These are phyloP conservation scores for Globisporangium nodosum DNA, from an alignment of 352 stramenopile genomes.

Conservation along the genomic window DNA sequence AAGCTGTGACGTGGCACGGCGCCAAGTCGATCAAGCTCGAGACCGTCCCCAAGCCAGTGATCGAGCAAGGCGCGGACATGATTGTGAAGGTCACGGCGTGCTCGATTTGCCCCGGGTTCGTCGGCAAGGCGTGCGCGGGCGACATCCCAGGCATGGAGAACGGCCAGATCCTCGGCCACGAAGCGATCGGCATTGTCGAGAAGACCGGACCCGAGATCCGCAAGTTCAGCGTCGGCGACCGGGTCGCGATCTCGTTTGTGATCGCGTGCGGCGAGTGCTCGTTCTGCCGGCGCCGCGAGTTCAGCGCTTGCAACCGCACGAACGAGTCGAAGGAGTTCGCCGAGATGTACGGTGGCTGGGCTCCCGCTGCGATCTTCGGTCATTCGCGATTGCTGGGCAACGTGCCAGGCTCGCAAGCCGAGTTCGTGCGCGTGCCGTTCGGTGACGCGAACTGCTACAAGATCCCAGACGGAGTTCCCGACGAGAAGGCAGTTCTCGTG, in stretches of 20 bases:
- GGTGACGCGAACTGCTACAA: conserved; percentile 68
- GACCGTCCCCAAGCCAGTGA: conserved; percentile 48
- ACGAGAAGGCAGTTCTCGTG: conserved; percentile 65
- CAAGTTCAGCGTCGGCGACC: conserved; percentile 55
- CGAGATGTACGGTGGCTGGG: conserved; percentile 57
- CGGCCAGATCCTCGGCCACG: conserved; percentile 60
- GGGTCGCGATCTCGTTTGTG: conserved; percentile 70
- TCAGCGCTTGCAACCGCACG: conserved; percentile 61
- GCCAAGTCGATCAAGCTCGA: conserved; percentile 46
- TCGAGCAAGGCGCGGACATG: conserved; percentile 43
- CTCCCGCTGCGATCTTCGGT: conserved; percentile 56
- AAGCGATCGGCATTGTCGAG: conserved; percentile 61
- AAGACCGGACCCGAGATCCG: conserved; percentile 39
- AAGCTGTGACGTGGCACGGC: conserved; percentile 51
- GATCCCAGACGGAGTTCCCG: conserved; percentile 38
- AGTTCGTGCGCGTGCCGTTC: conserved; percentile 74
- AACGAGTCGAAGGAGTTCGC: conserved; percentile 67
- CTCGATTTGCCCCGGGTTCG: conserved; percentile 54
- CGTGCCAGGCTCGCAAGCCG: conserved; percentile 58
- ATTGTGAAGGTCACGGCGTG: conserved; percentile 62
- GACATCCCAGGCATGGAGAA: conserved; percentile 41
- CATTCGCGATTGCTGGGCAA: conserved; percentile 46
- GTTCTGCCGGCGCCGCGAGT: conserved; percentile 55
- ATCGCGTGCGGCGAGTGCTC: conserved; percentile 66
- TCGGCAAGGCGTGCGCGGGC: conserved; percentile 30